Evolutionary conservation across 1,284 basidiomycete species (phyloP).

Genomic region (Spongiforma sp.): DNA sequence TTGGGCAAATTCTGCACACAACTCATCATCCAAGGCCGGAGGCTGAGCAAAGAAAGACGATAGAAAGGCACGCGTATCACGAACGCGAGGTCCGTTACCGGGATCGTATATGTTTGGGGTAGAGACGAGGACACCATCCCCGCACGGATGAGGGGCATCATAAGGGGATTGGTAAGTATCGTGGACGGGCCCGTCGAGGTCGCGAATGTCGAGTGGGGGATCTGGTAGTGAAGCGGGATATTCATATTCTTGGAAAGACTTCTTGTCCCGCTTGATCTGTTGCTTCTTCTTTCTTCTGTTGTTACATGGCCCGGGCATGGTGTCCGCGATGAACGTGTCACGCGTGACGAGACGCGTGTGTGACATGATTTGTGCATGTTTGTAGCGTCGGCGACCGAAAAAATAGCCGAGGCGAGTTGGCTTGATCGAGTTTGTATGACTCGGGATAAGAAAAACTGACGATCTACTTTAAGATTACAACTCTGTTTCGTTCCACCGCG

Average conservation of each 20-base stretch:
- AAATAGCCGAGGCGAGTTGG: slow-evolving; percentile 10
- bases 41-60: slow-evolving; percentile 66
- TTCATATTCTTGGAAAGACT: slow-evolving; percentile 2
- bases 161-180: slow-evolving; percentile 7
- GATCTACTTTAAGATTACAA: slow-evolving; percentile 35
- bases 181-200: slow-evolving; percentile 13
- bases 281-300: slow-evolving; percentile 46
- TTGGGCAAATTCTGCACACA: slow-evolving; percentile 76
- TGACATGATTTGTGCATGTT: slow-evolving; percentile 35
- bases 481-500: slow-evolving; percentile 26
- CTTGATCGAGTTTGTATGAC: slow-evolving; percentile 24
- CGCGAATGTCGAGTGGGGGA: background rate
- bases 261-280: slow-evolving; percentile 42
- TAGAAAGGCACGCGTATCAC: slow-evolving; percentile 63
- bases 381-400: slow-evolving; percentile 18
- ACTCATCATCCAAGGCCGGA: slow-evolving; percentile 59
- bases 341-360: slow-evolving; percentile 37
- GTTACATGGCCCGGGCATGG: slow-evolving; percentile 56
- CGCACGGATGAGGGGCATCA: slow-evolving; percentile 5
- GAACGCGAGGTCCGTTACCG: slow-evolving; percentile 76
- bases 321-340: slow-evolving; percentile 27
- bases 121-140: slow-evolving; percentile 33
- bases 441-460: slow-evolving; percentile 30
- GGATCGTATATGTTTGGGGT: slow-evolving; percentile 72
- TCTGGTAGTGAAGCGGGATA: background rate